These are phyloP conservation scores for Paraconiothyrium sp. DNA, from an alignment of 2,329 filamentous ascomycete genomes.

Conservation along the genomic window DNA sequence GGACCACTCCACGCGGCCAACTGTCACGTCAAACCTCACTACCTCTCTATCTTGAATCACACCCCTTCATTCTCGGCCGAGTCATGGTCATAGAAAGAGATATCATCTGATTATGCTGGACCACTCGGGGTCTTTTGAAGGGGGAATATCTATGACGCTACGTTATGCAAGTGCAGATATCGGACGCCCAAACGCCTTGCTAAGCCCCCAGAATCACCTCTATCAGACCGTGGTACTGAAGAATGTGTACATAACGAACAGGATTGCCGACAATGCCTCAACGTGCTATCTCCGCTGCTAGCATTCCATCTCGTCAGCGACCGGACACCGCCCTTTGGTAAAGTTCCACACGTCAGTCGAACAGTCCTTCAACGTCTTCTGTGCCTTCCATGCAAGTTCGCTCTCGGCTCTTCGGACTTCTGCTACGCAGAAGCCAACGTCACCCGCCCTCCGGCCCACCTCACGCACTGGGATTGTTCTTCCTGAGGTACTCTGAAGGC, in stretches of 20 bases:
- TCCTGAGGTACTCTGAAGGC: slow-evolving; percentile 49
- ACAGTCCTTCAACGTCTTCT: slow-evolving; percentile 49
- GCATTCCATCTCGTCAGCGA: slow-evolving; percentile 20
- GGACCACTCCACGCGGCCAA: neutral
- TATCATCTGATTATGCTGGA: slow-evolving; percentile 9
- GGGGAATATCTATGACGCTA: slow-evolving; percentile 28
- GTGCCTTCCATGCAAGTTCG: slow-evolving; percentile 51
- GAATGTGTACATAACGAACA: slow-evolving; percentile 8
- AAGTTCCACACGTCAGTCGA: slow-evolving; percentile 53
- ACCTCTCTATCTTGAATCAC: neutral
- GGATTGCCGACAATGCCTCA: slow-evolving; percentile 6
- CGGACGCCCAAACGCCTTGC: slow-evolving; percentile 31
- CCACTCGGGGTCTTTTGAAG: slow-evolving; percentile 15
- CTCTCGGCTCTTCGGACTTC: slow-evolving; percentile 50
- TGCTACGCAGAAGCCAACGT: slow-evolving; percentile 55
- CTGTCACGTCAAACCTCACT: neutral
- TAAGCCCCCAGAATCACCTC: slow-evolving; percentile 18
- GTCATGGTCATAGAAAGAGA: neutral
- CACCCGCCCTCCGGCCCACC: slow-evolving; percentile 51
- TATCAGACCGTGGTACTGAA: slow-evolving; percentile 22
- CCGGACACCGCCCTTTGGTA: slow-evolving; percentile 38
- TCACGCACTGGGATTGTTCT: slow-evolving; percentile 48
- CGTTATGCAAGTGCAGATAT: slow-evolving; percentile 23
- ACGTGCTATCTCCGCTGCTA: slow-evolving; percentile 18
- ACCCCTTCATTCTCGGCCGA: neutral